Evolutionary conservation across 495 filamentous ascomycete genomes (phyloP).

Genomic region (Acidiella bohemica): DNA sequence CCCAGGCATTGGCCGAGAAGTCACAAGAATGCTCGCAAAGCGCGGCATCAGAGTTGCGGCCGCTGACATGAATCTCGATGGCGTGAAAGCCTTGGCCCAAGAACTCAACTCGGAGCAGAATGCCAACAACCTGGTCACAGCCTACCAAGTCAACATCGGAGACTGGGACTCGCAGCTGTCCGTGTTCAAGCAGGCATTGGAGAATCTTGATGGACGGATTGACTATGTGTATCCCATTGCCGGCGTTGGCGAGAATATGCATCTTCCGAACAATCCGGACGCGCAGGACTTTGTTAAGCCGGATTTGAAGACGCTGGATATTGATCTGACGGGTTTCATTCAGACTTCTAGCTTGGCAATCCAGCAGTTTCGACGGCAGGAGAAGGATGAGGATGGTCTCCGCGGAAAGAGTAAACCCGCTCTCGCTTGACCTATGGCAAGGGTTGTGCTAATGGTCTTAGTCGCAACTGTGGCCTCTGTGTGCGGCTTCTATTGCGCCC

Average conservation of each 20-base stretch:
- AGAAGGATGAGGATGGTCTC: conserved; percentile 16
- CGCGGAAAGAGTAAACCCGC: conserved; percentile 16
- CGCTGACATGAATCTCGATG: conserved; percentile 16
- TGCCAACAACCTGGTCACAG: background rate
- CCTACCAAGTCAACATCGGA: conserved; percentile 12
- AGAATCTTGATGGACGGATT: conserved; percentile 15
- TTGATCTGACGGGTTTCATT: conserved; percentile 19
- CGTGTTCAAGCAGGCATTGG: conserved; percentile 15
- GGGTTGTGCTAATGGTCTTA: background rate
- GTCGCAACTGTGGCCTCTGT: conserved; percentile 19
- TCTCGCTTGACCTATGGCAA: background rate
- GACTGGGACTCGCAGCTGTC: conserved; percentile 21
- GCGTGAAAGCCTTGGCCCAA: conserved; percentile 7
- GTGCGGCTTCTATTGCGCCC: conserved; percentile 22
- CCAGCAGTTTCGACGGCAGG: conserved; percentile 23
- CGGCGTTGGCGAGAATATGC: conserved; percentile 18
- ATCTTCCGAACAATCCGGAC: conserved; percentile 11
- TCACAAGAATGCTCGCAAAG: conserved; percentile 14
- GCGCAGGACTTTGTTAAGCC: conserved; percentile 17
- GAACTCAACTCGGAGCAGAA: conserved; percentile 3
- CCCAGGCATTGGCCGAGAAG: conserved; percentile 18
- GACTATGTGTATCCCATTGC: conserved; percentile 22
- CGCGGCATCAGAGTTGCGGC: conserved; percentile 10
- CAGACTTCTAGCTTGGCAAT: conserved; percentile 18
- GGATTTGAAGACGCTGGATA: conserved; percentile 18